These are phyloP conservation scores for Microthlaspi erraticum DNA, from an alignment of 345 rosid genomes.

Conservation along the genomic window DNA sequence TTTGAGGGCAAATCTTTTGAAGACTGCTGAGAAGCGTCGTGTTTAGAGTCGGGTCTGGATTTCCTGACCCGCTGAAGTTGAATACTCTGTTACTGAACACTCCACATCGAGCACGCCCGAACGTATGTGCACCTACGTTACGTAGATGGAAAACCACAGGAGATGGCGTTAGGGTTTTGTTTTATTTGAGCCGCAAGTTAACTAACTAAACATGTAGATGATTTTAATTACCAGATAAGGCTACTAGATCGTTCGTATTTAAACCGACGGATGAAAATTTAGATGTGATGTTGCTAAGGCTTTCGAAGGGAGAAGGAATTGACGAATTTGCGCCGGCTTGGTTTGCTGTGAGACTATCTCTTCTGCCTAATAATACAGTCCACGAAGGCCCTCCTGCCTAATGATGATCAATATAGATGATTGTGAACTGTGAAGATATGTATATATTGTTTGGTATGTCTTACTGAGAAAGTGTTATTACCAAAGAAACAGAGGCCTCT, in stretches of 20 bases:
- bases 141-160: not conserved
- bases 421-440: not conserved
- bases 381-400: slow-evolving; percentile 48
- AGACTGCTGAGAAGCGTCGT: slow-evolving; percentile 49
- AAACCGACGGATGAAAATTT: slow-evolving; percentile 44
- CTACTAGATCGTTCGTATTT: slow-evolving; percentile 41
- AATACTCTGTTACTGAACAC: slow-evolving; percentile 49
- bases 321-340: slow-evolving; percentile 33
- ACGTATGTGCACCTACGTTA: slow-evolving; percentile 68
- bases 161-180: slow-evolving; percentile 2
- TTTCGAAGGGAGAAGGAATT: slow-evolving; percentile 43
- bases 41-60: slow-evolving; percentile 61
- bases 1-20: slow-evolving; percentile 55
- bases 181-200: not conserved
- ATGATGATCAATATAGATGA: not conserved
- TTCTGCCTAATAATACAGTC: slow-evolving; percentile 46
- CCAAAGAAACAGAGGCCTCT: slow-evolving; percentile 67
- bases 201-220: not conserved
- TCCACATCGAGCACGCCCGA: slow-evolving; percentile 59
- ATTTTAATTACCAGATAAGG: slow-evolving; percentile 39
- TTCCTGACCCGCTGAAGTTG: slow-evolving; percentile 51
- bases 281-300: slow-evolving; percentile 33
- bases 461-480: slow-evolving; percentile 31
- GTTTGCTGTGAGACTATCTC: slow-evolving; percentile 45
- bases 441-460: not conserved